These are phyloP conservation scores for Colletotrichum sp. DNA, from an alignment of 2,329 filamentous ascomycete genomes.

Conservation along the genomic window DNA sequence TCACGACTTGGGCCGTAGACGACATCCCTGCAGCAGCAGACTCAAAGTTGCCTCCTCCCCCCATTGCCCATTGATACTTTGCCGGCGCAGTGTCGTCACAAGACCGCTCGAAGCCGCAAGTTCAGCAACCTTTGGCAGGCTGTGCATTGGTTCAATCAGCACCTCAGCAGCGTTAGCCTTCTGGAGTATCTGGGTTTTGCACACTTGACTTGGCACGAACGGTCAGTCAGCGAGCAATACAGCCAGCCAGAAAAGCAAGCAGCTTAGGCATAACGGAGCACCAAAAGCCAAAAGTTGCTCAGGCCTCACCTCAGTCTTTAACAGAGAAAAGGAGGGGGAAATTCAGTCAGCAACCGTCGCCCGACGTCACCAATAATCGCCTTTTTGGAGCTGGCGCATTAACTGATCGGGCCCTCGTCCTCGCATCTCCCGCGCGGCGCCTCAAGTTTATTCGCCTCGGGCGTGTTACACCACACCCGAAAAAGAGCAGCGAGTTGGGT, in stretches of 20 bases:
- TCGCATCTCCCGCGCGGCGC: constrained; percentile 2
- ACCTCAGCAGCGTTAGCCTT: background rate
- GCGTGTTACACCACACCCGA: background rate
- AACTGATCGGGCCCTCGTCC: background rate
- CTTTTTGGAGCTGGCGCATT: background rate
- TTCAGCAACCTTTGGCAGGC: background rate
- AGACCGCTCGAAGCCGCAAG: background rate
- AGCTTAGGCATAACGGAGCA: background rate
- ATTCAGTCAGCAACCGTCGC: background rate
- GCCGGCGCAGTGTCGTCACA: background rate
- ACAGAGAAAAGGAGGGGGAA: background rate
- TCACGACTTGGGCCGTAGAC: background rate
- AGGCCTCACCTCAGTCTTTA: background rate
- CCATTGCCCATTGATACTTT: background rate
- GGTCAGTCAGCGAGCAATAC: background rate
- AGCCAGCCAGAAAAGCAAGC: background rate
- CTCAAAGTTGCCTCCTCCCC: background rate
- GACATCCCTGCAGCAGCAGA: background rate
- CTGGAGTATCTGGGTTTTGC: background rate
- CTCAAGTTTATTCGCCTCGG: constrained; percentile 13
- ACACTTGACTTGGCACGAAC: background rate
- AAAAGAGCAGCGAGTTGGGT: background rate
- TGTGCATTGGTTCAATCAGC: background rate
- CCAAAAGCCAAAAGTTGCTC: background rate
- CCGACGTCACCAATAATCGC: background rate